A percentile compares a stretch with the other conserved stretches of the same genome.
Conservation (phyloP, 768 basidiomycete species). For the Termitomyces sp. region DNA sequence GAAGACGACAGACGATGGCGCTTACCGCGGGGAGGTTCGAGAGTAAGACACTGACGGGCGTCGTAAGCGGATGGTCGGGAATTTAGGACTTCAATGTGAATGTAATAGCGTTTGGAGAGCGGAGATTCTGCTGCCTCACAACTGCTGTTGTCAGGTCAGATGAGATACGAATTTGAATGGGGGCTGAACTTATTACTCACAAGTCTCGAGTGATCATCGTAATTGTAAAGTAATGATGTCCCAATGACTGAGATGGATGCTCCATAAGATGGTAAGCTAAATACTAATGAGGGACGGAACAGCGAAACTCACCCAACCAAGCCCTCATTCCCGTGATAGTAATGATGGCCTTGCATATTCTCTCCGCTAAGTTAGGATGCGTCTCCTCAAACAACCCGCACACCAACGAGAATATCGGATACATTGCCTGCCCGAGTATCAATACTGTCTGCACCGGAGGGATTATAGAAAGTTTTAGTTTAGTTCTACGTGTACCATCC, state of each 20-base stretch:
- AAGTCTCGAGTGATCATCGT: slow-evolving; percentile 62
- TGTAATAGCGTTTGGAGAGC: slow-evolving; percentile 47
- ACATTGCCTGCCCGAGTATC: slow-evolving; percentile 88
- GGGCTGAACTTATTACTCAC: slow-evolving; percentile 47
- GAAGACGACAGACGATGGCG: slow-evolving; percentile 57
- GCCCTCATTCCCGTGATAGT: slow-evolving; percentile 56
- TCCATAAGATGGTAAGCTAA: slow-evolving; percentile 20
- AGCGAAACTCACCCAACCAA: slow-evolving; percentile 31
- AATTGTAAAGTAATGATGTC: slow-evolving; percentile 55
- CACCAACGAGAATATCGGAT: slow-evolving; percentile 89
- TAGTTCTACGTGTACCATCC: neutral
- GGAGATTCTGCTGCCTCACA: slow-evolving; percentile 60
- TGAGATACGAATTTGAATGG: neutral
- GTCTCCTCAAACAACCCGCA: slow-evolving; percentile 99
- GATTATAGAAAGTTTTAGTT: slow-evolving; percentile 35
- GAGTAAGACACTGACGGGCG: slow-evolving; percentile 37
- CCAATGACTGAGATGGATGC: slow-evolving; percentile 54
- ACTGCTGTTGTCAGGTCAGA: slow-evolving; percentile 33
- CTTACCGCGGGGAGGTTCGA: slow-evolving; percentile 75
- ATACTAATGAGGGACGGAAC: slow-evolving; percentile 44
- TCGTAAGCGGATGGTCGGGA: slow-evolving; percentile 30
- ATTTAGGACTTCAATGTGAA: slow-evolving; percentile 31
- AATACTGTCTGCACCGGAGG: slow-evolving; percentile 66
- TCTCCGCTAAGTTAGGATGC: slow-evolving; percentile 64
- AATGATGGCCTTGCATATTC: slow-evolving; percentile 51